A percentile compares a stretch with the other conserved stretches of the same genome.
These are phyloP conservation scores for Neonectria sp. DNA, from an alignment of 2,329 filamentous ascomycete genomes.

Conservation along the genomic window DNA sequence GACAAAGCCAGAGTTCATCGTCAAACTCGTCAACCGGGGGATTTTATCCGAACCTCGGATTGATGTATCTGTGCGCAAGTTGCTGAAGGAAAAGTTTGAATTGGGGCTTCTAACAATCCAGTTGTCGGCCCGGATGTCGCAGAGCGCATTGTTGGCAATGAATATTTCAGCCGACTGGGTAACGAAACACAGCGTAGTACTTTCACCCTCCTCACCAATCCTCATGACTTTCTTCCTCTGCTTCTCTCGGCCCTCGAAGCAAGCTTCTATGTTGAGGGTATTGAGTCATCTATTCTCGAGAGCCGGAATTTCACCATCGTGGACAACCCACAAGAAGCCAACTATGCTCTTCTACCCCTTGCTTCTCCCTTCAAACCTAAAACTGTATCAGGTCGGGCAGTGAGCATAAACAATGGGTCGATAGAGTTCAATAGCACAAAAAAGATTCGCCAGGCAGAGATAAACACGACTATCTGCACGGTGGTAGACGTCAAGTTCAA, in stretches of 20 bases:
- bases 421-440: slow-evolving; percentile 54
- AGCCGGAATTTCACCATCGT: slow-evolving; percentile 49
- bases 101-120: slow-evolving; percentile 66
- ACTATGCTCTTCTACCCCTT: slow-evolving; percentile 58
- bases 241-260: slow-evolving; percentile 10
- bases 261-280: slow-evolving; percentile 41
- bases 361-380: slow-evolving; percentile 53
- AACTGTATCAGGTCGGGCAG: slow-evolving; percentile 51
- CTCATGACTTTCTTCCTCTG: slow-evolving; percentile 37
- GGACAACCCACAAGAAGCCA: slow-evolving; percentile 54
- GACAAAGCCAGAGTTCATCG: slow-evolving; percentile 61
- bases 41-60: slow-evolving; percentile 60
- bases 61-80: slow-evolving; percentile 59
- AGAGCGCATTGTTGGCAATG: slow-evolving; percentile 58
- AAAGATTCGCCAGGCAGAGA: slow-evolving; percentile 45
- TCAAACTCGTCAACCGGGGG: slow-evolving; percentile 60
- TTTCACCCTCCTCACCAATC: slow-evolving; percentile 47
- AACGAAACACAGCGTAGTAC: slow-evolving; percentile 47
- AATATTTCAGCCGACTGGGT: slow-evolving; percentile 52
- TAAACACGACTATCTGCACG: slow-evolving; percentile 55
- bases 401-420: slow-evolving; percentile 54
- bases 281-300: slow-evolving; percentile 34
- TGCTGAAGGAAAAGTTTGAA: slow-evolving; percentile 64
- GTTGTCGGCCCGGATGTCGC: slow-evolving; percentile 63
- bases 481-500: slow-evolving; percentile 57